Conservation (phyloP, 192 early-diverging fungal genomes). For the Gigaspora rosea region DNA sequence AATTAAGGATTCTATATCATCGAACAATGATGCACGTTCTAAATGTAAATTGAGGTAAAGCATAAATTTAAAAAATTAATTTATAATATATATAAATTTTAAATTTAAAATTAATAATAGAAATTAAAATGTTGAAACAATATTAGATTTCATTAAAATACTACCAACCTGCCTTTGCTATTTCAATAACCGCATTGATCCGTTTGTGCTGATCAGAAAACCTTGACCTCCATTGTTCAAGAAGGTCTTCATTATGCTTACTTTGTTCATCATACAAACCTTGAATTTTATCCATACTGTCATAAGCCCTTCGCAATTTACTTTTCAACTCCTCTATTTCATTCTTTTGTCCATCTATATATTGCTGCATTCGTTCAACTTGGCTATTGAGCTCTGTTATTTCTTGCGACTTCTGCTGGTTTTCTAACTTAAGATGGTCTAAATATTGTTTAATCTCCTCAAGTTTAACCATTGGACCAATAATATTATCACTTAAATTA, state of each 20-base stretch:
- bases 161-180: not conserved
- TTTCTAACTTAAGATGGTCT: not conserved
- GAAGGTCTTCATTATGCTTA: not conserved
- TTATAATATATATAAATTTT: no score
- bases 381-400: not conserved
- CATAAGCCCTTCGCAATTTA: not conserved
- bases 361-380: not conserved
- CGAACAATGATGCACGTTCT: no score
- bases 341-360: not conserved
- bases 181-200: not conserved
- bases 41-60: no score
- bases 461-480: no score
- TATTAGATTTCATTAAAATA: no score
- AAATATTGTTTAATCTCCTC: not conserved
- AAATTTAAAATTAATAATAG: no score
- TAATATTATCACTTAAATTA: no score
- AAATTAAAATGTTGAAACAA: no score
- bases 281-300: not conserved
- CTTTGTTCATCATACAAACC: not conserved
- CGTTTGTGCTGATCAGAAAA: not conserved
- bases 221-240: not conserved
- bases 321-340: not conserved
- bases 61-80: no score
- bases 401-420: not conserved
- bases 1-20: no score